Percentiles rank a stretch among this genome's conserved stretches.
phyloP scores from a whole-genome alignment of 176 grass and related monocot species.

The Rhynchospora tenuis region DNA sequence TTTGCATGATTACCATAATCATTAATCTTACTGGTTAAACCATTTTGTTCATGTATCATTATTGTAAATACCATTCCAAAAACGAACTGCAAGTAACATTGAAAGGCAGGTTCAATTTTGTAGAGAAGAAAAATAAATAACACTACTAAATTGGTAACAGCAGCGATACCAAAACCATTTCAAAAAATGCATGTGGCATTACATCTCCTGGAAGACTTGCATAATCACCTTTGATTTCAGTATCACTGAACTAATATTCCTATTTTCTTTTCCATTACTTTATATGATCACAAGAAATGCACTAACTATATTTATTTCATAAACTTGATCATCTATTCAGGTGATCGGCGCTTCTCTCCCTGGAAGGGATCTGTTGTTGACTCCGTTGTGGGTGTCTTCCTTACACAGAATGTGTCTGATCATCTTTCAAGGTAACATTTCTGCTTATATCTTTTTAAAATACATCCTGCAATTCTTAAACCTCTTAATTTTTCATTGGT shows the following conservation, averaged over 20 bases:
- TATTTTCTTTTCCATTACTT: not conserved
- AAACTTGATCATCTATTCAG: slow-evolving; percentile 38
- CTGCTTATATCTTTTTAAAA: slow-evolving; percentile 22
- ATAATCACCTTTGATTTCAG: not conserved
- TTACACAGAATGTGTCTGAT: slow-evolving; percentile 91
- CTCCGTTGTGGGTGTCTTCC: slow-evolving; percentile 86
- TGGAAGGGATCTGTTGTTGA: slow-evolving; percentile 96
- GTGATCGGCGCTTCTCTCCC: slow-evolving; percentile 73
- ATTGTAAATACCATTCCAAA: not conserved
- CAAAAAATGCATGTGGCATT: not conserved
- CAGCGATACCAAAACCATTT: not conserved
- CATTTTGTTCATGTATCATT: not conserved
- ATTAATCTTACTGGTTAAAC: not conserved
- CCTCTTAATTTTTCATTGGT: not conserved
- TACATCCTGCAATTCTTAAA: not conserved
- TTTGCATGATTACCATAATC: not conserved
- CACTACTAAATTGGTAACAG: not conserved
- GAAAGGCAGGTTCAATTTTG: not conserved
- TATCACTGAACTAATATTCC: not conserved
- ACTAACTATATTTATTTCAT: not conserved
- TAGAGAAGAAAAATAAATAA: not conserved
- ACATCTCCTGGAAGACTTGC: not conserved
- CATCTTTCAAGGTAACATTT: slow-evolving; percentile 85
- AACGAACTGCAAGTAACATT: not conserved
- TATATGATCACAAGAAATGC: slow-evolving; percentile 3